Evolutionary conservation across 2,329 filamentous ascomycete species (phyloP).

Genomic region (Teratosphaeria destructans): DNA sequence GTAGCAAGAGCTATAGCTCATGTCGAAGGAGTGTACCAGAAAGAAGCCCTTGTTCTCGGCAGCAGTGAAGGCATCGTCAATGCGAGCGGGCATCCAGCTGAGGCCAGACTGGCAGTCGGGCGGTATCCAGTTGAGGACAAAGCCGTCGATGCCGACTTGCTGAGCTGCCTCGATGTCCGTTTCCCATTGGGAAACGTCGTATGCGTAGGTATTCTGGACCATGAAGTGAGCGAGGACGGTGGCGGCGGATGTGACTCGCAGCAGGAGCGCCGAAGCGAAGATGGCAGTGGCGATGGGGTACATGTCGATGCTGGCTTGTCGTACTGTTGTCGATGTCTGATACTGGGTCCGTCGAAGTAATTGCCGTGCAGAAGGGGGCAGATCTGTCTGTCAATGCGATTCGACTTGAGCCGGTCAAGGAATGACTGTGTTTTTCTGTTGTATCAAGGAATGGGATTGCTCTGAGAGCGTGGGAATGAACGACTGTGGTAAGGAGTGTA

Average conservation of each 20-base stretch:
- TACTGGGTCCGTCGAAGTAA: not conserved
- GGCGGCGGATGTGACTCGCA: constrained; percentile 18
- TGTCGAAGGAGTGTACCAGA: constrained; percentile 30
- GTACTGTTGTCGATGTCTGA: not conserved
- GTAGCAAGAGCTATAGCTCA: constrained; percentile 27
- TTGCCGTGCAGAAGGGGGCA: not conserved
- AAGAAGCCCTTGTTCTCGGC: constrained; percentile 26
- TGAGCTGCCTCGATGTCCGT: constrained; percentile 25
- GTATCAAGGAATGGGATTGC: constrained; percentile 14
- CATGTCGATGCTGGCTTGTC: not conserved
- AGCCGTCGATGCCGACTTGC: constrained; percentile 27
- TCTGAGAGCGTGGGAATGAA: constrained; percentile 11
- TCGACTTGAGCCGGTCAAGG: constrained; percentile 1
- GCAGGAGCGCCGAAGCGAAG: constrained; percentile 13
- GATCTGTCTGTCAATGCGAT: not conserved
- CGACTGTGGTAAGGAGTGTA: constrained; percentile 16
- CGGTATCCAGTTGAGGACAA: constrained; percentile 29
- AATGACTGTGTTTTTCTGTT: constrained; percentile 3
- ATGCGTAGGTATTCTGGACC: constrained; percentile 27
- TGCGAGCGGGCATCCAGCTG: constrained; percentile 25
- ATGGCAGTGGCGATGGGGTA: constrained; percentile 7
- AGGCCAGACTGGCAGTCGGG: constrained; percentile 24
- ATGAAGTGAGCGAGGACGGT: constrained; percentile 29
- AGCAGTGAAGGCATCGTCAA: constrained; percentile 27
- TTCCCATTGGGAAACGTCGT: constrained; percentile 24